A percentile compares a stretch with the other conserved stretches of the same genome.
These are phyloP conservation scores for Lactarius deliciosus DNA, from an alignment of 768 basidiomycete genomes.

Conservation along the genomic window DNA sequence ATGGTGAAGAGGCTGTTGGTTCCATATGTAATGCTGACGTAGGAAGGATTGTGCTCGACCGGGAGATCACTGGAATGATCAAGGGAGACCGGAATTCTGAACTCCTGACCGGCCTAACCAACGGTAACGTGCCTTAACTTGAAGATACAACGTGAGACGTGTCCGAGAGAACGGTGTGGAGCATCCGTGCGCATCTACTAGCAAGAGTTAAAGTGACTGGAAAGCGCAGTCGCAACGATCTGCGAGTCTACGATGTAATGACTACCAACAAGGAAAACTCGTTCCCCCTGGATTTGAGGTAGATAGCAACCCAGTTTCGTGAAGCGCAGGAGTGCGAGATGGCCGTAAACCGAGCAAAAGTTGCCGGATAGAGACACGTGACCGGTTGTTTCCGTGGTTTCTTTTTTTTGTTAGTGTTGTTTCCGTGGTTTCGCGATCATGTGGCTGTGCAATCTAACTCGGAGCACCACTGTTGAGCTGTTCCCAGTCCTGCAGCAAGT, in stretches of 20 bases:
- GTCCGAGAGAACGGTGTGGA: background rate
- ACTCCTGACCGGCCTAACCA: background rate
- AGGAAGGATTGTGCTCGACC: background rate
- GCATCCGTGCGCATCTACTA: background rate
- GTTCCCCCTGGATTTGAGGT: background rate
- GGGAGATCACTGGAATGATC: background rate
- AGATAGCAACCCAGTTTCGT: background rate
- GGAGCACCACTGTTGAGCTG: background rate
- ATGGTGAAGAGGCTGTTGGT: background rate
- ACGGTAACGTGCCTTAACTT: conserved; percentile 1
- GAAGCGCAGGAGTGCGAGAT: background rate
- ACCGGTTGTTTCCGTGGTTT: background rate
- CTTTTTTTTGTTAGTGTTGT: too few species aligned
- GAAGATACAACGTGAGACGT: background rate
- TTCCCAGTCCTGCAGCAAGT: background rate
- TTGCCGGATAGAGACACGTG: background rate
- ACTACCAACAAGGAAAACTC: background rate
- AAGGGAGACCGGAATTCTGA: background rate
- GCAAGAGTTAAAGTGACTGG: background rate
- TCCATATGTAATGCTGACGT: background rate
- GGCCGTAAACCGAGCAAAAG: background rate
- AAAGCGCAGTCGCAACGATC: background rate
- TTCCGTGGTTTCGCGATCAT: background rate
- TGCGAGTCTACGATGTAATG: background rate
- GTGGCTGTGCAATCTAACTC: background rate